phyloP scores from a whole-genome alignment of 805 yeast genomes.

The Candida qinlingensis region DNA sequence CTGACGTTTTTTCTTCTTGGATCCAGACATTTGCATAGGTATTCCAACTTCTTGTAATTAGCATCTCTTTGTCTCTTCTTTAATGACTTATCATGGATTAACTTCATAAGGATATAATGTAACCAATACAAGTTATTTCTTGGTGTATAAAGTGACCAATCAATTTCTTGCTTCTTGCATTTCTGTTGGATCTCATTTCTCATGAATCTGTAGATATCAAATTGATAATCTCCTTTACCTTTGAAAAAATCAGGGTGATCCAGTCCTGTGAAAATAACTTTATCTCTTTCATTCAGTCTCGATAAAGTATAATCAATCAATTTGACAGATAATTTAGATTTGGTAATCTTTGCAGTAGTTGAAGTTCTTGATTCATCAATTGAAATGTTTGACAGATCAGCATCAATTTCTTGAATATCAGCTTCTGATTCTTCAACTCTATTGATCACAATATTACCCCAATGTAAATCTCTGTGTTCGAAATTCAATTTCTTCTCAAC shows the following conservation, averaged over 20 bases:
- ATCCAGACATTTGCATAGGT: constrained; percentile 30
- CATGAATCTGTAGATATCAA: constrained; percentile 57
- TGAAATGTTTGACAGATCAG: constrained; percentile 15
- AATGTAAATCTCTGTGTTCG: constrained; percentile 68
- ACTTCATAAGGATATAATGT: constrained; percentile 49
- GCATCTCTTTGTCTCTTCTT: constrained; percentile 20
- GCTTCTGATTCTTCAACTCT: constrained; percentile 13
- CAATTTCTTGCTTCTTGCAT: constrained; percentile 27
- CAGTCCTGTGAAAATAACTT: constrained; percentile 45
- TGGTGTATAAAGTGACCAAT: constrained; percentile 44
- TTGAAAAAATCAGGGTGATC: constrained; percentile 59
- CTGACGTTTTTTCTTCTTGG: constrained; percentile 27
- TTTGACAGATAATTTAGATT: constrained; percentile 31
- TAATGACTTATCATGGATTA: constrained; percentile 38
- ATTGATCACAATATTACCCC: constrained; percentile 56
- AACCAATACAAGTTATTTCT: constrained; percentile 60
- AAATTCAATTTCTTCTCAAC: constrained; percentile 50
- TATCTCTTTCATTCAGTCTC: constrained; percentile 35
- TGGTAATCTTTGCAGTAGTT: neutral
- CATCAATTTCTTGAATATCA: constrained; percentile 18
- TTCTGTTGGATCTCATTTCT: constrained; percentile 26
- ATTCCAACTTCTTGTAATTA: constrained; percentile 24
- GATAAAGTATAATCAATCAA: constrained; percentile 56
- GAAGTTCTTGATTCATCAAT: constrained; percentile 10
- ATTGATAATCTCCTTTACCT: constrained; percentile 57